phyloP scores from a whole-genome alignment of 2,329 filamentous ascomycete genomes.

The Trichoderma afroharzianum region DNA sequence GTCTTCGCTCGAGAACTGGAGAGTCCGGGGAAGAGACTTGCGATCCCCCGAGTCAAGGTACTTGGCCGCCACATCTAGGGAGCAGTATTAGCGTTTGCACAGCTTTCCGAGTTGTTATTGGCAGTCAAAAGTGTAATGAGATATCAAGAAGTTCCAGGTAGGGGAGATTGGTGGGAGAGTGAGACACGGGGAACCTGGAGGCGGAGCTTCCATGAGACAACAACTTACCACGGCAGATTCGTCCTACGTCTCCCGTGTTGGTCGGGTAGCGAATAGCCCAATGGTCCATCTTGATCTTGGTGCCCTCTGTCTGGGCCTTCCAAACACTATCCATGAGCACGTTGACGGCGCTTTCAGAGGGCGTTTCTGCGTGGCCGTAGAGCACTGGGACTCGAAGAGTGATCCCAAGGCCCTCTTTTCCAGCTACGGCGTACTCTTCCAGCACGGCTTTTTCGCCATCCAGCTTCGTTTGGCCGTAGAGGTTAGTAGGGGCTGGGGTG shows the following conservation, averaged over 20 bases:
- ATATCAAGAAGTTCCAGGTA: background rate
- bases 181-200: slow-evolving; percentile 14
- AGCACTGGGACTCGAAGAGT: slow-evolving; percentile 79
- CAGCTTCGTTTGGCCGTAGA: slow-evolving; percentile 64
- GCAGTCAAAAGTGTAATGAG: background rate
- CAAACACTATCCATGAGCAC: slow-evolving; percentile 71
- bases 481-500: slow-evolving; percentile 66
- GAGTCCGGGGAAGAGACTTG: slow-evolving; percentile 58
- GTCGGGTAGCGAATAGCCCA: slow-evolving; percentile 83
- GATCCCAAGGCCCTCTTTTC: slow-evolving; percentile 55
- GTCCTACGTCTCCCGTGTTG: slow-evolving; percentile 80
- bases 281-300: slow-evolving; percentile 74
- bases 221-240: slow-evolving; percentile 64
- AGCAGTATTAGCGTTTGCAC: background rate
- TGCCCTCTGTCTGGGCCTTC: slow-evolving; percentile 64
- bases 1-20: slow-evolving; percentile 87
- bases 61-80: slow-evolving; percentile 64
- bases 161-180: background rate
- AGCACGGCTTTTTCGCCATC: slow-evolving; percentile 63
- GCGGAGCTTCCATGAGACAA: background rate
- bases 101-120: background rate
- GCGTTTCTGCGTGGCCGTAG: slow-evolving; percentile 70
- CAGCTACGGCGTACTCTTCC: slow-evolving; percentile 50
- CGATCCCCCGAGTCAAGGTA: slow-evolving; percentile 55
- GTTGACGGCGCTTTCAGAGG: slow-evolving; percentile 79